Conservation (phyloP, 768 basidiomycete species). For the Boletus rex-veris region DNA sequence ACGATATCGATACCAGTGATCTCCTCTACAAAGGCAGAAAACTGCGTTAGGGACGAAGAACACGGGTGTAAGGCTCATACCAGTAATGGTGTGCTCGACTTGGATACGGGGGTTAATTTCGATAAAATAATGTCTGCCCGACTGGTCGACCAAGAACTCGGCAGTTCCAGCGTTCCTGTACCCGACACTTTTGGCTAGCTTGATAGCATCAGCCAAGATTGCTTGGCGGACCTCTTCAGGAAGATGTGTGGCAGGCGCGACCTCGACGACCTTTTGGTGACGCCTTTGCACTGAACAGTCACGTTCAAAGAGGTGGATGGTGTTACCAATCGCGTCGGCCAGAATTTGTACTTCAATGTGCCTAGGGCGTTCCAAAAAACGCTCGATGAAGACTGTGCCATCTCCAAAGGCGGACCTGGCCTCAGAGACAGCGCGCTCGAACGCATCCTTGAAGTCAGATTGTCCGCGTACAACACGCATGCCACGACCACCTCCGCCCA, state of each 20-base stretch:
- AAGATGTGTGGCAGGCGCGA: constrained; percentile 93
- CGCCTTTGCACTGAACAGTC: constrained; percentile 98
- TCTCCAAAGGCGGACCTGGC: constrained; percentile 97
- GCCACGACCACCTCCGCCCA: constrained; percentile 98
- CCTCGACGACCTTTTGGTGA: constrained; percentile 99
- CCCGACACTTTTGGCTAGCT: constrained; percentile 86
- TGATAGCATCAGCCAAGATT: constrained; percentile 89
- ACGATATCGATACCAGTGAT: constrained; percentile 99
- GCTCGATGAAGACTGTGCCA: constrained; percentile 98
- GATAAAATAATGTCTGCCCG: constrained; percentile 97
- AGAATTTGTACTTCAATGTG: constrained; percentile 98
- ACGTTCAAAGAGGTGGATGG: constrained; percentile 97
- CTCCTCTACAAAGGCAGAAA: constrained; percentile 66
- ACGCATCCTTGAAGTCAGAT: constrained; percentile 83
- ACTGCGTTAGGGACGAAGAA: neutral
- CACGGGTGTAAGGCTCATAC: constrained; percentile 38
- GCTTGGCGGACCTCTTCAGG: constrained; percentile 87
- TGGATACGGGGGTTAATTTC: constrained; percentile 99
- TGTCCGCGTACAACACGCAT: constrained; percentile 98
- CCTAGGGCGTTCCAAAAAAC: constrained; percentile 92
- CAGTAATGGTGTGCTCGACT: constrained; percentile 99
- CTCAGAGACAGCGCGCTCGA: constrained; percentile 90
- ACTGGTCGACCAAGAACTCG: constrained; percentile 96
- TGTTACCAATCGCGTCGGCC: constrained; percentile 89
- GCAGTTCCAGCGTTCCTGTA: constrained; percentile 98